A percentile compares a stretch with the other conserved stretches of the same genome.
Evolutionary conservation across 2,329 filamentous ascomycete genomes (phyloP).

Genomic region (Neonectria sp.): DNA sequence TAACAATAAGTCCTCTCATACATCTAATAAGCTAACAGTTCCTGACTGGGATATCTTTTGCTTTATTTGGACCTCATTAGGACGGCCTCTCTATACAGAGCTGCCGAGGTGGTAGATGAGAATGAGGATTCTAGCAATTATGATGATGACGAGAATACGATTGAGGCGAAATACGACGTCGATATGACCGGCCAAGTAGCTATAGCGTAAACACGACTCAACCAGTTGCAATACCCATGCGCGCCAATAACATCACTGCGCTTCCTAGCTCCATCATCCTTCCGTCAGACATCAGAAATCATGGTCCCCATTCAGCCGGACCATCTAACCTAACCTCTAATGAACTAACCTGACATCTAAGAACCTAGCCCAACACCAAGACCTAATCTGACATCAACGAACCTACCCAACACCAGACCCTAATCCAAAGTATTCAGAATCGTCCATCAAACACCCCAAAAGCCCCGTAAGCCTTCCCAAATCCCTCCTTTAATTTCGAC

Average conservation of each 20-base stretch:
- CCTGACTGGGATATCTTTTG: no score
- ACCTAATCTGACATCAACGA: no score
- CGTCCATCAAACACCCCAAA: not conserved
- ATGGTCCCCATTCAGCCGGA: not conserved
- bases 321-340: not conserved
- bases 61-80: no score
- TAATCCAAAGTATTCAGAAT: slow-evolving; percentile 1
- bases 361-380: not conserved
- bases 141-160: no score
- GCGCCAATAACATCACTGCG: not conserved
- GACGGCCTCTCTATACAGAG: no score
- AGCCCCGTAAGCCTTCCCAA: not conserved
- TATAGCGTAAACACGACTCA: not conserved
- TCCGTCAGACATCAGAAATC: not conserved
- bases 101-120: no score
- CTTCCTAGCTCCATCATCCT: not conserved
- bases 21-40: no score
- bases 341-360: not conserved
- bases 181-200: no score
- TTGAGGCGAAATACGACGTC: no score
- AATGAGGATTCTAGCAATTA: no score
- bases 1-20: no score
- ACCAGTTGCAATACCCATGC: not conserved
- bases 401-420: slow-evolving; percentile 3
- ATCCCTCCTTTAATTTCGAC: not conserved